phyloP scores from a whole-genome alignment of 169 alveolate species.

The Cyclospora cayetanensis region DNA sequence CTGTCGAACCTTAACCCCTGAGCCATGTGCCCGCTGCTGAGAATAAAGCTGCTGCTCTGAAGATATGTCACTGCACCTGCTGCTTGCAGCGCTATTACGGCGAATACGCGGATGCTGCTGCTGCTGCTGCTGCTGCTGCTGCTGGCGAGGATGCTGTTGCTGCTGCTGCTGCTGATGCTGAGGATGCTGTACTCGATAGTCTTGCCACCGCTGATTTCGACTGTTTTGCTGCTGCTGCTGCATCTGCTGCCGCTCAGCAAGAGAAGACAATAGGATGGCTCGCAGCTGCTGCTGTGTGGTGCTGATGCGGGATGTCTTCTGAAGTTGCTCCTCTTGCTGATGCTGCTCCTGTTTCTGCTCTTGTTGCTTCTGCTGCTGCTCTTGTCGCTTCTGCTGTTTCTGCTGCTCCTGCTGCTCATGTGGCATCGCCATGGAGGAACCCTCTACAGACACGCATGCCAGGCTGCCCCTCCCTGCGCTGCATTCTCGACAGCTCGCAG shows the following conservation, averaged over 20 bases:
- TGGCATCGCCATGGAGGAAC: too few relatives aligned
- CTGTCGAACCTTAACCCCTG: neutral
- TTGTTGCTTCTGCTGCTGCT: neutral
- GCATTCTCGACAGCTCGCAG: too few relatives aligned
- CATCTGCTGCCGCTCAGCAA: neutral
- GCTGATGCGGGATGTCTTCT: neutral
- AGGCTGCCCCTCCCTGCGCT: too few relatives aligned
- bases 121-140: conserved; percentile 45
- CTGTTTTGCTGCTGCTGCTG: neutral
- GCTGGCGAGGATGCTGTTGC: neutral
- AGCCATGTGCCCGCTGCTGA: neutral
- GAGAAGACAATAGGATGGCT: neutral
- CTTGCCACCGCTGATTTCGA: neutral
- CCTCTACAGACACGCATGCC: too few relatives aligned
- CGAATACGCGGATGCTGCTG: neutral
- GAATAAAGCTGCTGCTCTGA: neutral
- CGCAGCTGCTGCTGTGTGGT: neutral
- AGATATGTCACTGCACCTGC: neutral
- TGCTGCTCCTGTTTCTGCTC: neutral
- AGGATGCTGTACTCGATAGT: neutral
- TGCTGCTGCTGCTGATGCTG: conserved; percentile 15
- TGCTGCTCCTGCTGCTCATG: neutral
- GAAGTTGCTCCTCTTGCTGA: neutral
- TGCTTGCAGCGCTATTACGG: neutral
- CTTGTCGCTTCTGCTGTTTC: neutral